Conservation (phyloP, 2,329 filamentous ascomycete species). For the Alternaria panax region DNA sequence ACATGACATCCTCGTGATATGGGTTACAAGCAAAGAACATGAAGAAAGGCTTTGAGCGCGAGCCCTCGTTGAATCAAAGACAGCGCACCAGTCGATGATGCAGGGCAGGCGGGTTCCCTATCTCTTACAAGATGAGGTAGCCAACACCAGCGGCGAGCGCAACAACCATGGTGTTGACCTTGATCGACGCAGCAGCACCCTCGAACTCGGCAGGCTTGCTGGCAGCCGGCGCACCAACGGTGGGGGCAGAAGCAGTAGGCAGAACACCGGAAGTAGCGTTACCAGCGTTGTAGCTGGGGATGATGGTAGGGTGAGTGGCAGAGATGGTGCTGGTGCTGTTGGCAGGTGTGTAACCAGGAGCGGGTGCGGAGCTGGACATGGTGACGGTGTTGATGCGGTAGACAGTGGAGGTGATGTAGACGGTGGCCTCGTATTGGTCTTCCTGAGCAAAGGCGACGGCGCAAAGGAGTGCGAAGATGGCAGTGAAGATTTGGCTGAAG, state of each 20-base stretch:
- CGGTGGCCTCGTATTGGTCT: constrained; percentile 42
- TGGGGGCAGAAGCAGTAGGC: constrained; percentile 20
- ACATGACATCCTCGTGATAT: constrained; percentile 31
- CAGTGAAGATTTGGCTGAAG: constrained; percentile 44
- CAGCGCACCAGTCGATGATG: constrained; percentile 42
- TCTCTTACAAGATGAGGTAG: constrained; percentile 47
- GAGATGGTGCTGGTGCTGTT: constrained; percentile 47
- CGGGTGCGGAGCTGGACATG: constrained; percentile 37
- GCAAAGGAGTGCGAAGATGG: constrained; percentile 44
- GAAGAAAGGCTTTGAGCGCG: constrained; percentile 15
- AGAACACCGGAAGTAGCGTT: constrained; percentile 27
- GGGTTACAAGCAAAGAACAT: constrained; percentile 13
- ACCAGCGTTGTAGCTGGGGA: constrained; percentile 25
- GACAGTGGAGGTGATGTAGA: constrained; percentile 49
- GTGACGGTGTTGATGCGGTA: constrained; percentile 51
- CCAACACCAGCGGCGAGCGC: constrained; percentile 42
- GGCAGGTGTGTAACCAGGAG: constrained; percentile 23
- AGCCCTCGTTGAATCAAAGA: constrained; percentile 32
- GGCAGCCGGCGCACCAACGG: constrained; percentile 16
- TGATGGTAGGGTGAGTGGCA: constrained; percentile 25
- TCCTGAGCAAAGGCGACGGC: constrained; percentile 40
- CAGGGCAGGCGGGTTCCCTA: constrained; percentile 21
- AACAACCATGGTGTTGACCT: constrained; percentile 42
- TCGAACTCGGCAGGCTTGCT: constrained; percentile 33
- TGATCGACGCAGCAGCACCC: constrained; percentile 44